Conservation (phyloP, 495 filamentous ascomycete species). For the Acidomyces sp. region DNA sequence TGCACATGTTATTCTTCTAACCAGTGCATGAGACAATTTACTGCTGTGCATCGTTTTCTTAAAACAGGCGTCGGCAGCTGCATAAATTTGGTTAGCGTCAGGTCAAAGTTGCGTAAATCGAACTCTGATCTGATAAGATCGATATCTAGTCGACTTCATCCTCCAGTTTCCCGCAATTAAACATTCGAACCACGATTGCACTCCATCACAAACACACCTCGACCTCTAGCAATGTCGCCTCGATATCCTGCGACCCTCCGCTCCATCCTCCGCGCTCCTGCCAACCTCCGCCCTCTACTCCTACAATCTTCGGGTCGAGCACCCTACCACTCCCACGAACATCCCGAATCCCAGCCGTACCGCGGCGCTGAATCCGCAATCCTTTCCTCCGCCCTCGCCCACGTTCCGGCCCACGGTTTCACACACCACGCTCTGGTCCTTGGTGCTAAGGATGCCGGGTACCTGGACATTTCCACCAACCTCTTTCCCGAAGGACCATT, state of each 20-base stretch:
- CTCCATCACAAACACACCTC: no score
- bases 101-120: no score
- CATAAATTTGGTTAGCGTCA: no score
- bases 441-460: constrained; percentile 70
- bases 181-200: no score
- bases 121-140: no score
- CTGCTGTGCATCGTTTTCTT: no score
- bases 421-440: constrained; percentile 52
- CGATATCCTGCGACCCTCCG: constrained; percentile 9
- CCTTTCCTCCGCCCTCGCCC: constrained; percentile 62
- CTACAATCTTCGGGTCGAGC: constrained; percentile 12
- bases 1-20: no score
- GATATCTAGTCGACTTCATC: no score
- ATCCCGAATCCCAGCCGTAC: constrained; percentile 52
- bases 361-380: constrained; percentile 58
- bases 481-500: constrained; percentile 68
- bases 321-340: constrained; percentile 59
- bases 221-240: no score
- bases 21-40: no score
- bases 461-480: constrained; percentile 73
- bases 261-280: constrained; percentile 9
- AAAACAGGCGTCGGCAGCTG: no score
- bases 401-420: constrained; percentile 78
- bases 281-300: constrained; percentile 9
- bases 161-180: no score